Conservation (phyloP, 164 flowering plant species). For the Vitis rupestris region DNA sequence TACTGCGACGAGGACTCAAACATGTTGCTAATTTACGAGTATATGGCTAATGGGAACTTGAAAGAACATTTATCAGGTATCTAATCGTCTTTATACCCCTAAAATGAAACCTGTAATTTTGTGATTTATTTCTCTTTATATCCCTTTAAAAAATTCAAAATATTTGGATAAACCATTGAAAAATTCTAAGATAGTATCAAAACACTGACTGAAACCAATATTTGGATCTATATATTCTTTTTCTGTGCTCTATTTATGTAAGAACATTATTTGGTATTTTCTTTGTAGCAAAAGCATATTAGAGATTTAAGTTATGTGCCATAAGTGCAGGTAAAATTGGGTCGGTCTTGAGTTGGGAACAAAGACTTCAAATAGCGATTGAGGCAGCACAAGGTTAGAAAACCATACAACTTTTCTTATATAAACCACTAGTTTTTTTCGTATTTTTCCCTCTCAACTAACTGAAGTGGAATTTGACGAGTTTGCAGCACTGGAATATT, state of each 20-base stretch:
- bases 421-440: background rate
- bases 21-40: constrained; percentile 35
- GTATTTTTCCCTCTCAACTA: background rate
- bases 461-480: background rate
- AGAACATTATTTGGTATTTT: too few relatives aligned
- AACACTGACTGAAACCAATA: too few relatives aligned
- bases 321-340: constrained; percentile 12
- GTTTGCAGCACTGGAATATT: constrained; percentile 24
- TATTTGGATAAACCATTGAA: too few relatives aligned
- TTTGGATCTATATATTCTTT: too few relatives aligned
- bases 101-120: background rate
- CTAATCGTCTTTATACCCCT: too few relatives aligned
- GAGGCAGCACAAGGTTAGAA: constrained; percentile 35
- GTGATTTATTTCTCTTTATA: background rate
- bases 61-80: constrained; percentile 28
- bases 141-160: too few relatives aligned
- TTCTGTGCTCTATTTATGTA: too few relatives aligned
- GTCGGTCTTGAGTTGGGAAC: constrained; percentile 25
- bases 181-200: too few relatives aligned
- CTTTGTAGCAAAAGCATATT: too few relatives aligned
- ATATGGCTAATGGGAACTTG: constrained; percentile 39
- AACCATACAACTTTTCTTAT: background rate
- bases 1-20: constrained; percentile 25
- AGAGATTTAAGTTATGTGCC: too few relatives aligned
- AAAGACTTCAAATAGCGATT: constrained; percentile 28